Base-by-base conservation (phyloP, 805 yeast genomes). In the Kregervanrija delftensis region DNA sequence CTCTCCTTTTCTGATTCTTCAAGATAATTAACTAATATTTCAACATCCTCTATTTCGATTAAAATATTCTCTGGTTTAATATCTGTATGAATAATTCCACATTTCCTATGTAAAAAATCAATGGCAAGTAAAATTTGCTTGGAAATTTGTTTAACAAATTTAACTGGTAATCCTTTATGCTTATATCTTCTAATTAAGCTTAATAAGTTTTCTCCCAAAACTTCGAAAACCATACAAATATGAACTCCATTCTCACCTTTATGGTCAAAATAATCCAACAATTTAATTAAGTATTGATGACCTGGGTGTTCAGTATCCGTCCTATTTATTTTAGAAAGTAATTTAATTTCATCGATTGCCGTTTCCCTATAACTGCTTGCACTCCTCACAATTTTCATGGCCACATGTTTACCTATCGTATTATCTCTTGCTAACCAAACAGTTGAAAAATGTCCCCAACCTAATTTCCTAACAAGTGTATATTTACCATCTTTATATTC, bases 371-470 rank as follows among this genome's bases (percentile, higher is more conserved):
- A 93, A 52, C 87, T 90, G 43, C 78, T 77, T 12, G 96, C 96
- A 55, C 95, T 83, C 50, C 96, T 75, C 22, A 93, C 97, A 54
- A 93, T 83, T 63, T 93, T 93, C 74, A 93, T 76, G 1, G 99
- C 99, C 16, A 93, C 98, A 59, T 86, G 96, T 40, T 76, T 67
- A 48, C 76, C 72, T 44, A 71, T 68, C 49, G 69, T 72, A 46
- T 78, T 82, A 42, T 69, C 71, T 48, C 67, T 74, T 4, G 96
- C 98, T 30, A 86, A 69, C 97, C 96, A 90, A 16, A 87, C 97
- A 1, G 96, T 93, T 28, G 95, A 83, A 60, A 93, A 93, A 65
- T 93, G 97, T 33, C 99, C 99, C 99, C 99, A 93, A 0, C 99
- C 99, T 4, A 93, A 70, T 60, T 93, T 93, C 49, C 98, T 77